Evolutionary conservation across 345 rosid genomes (phyloP).

Genomic region (Pistacia integerrima): DNA sequence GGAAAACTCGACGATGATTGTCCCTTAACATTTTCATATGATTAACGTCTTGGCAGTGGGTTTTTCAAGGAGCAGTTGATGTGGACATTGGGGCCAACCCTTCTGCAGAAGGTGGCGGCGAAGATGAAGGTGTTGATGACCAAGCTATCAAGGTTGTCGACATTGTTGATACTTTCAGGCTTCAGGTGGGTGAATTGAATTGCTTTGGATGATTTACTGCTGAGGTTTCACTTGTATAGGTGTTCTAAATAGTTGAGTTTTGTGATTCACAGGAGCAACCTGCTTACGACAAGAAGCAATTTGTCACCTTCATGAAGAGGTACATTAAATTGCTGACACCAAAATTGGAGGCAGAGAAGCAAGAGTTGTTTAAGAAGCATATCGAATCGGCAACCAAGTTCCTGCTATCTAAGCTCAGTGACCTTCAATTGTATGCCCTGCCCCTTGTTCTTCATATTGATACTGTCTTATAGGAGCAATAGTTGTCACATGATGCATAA

Average conservation of each 20-base stretch:
- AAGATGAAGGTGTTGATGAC: conserved; percentile 92
- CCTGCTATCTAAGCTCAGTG: conserved; percentile 74
- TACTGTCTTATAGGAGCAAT: neutral
- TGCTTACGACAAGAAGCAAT: conserved; percentile 80
- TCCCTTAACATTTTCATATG: neutral
- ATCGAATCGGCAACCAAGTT: conserved; percentile 90
- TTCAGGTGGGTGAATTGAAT: conserved; percentile 57
- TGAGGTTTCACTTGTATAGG: neutral
- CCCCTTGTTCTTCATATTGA: too few relatives aligned
- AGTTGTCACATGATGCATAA: neutral
- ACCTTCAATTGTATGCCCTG: conserved; percentile 82
- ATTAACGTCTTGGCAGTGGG: conserved; percentile 59
- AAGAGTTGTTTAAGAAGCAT: conserved; percentile 68
- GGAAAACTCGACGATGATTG: neutral
- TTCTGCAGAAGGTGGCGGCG: conserved; percentile 85
- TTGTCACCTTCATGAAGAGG: conserved; percentile 64
- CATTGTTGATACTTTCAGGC: conserved; percentile 95
- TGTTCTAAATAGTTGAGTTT: neutral
- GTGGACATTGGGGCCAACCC: conserved; percentile 97
- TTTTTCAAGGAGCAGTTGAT: conserved; percentile 69
- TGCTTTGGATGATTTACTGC: neutral
- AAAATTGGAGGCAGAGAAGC: conserved; percentile 57
- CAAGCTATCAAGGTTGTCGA: conserved; percentile 76
- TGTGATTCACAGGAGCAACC: conserved; percentile 78
- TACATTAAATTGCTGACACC: conserved; percentile 75